Percentiles rank a stretch among this genome's conserved stretches.
Evolutionary conservation across 2,329 filamentous ascomycete genomes (phyloP).

Genomic region (Botrytis aclada): DNA sequence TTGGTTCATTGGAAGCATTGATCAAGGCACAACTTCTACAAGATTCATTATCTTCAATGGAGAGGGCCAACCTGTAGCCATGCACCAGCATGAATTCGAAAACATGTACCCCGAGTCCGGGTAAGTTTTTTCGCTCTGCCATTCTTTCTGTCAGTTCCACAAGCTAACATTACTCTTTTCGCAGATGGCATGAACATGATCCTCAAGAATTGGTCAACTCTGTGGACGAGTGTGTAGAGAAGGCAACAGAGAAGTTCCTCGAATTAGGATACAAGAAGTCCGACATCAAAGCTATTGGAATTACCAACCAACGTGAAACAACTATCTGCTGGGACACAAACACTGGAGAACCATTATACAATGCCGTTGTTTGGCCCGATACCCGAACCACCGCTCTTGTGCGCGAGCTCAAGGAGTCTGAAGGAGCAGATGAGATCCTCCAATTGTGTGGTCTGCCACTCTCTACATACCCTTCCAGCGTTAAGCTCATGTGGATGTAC

Average conservation of each 20-base stretch:
- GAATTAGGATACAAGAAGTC: constrained; percentile 62
- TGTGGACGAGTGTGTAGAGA: constrained; percentile 73
- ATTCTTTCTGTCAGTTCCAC: not conserved
- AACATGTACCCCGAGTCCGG: constrained; percentile 83
- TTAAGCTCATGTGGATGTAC: constrained; percentile 76
- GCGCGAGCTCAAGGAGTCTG: constrained; percentile 64
- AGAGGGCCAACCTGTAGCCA: constrained; percentile 71
- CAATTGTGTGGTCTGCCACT: constrained; percentile 72
- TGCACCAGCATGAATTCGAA: constrained; percentile 82
- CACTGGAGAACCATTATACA: constrained; percentile 73
- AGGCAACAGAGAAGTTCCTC: constrained; percentile 66
- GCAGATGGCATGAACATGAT: constrained; percentile 82
- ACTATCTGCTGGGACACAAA: constrained; percentile 75
- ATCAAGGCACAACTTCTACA: constrained; percentile 86
- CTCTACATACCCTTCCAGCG: constrained; percentile 77
- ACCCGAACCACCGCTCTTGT: constrained; percentile 72
- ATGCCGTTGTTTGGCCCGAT: constrained; percentile 83
- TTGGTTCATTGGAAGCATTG: constrained; percentile 81
- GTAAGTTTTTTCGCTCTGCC: constrained; percentile 49
- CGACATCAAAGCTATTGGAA: constrained; percentile 72
- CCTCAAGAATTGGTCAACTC: constrained; percentile 70
- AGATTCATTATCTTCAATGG: constrained; percentile 89
- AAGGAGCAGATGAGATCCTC: constrained; percentile 64
- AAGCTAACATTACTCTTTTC: constrained; percentile 21
- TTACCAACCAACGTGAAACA: constrained; percentile 65